Evolutionary conservation across 1,284 basidiomycete genomes (phyloP).

Genomic region (Ceratobasidium theobromae): DNA sequence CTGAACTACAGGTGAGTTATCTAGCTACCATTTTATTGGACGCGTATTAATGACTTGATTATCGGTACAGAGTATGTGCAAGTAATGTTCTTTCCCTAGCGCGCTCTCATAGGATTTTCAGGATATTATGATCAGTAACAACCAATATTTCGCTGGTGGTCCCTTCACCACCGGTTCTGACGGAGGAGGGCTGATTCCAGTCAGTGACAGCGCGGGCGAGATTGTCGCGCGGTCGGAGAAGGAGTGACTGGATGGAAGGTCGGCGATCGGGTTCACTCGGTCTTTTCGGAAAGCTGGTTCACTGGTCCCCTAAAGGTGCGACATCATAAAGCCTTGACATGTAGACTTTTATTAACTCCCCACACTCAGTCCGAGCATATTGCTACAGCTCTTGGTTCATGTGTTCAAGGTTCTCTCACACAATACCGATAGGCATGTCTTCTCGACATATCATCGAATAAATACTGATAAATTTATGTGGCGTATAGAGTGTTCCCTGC

Average conservation of each 20-base stretch:
- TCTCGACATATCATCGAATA: background rate
- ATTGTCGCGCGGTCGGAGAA: conserved; percentile 56
- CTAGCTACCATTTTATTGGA: background rate
- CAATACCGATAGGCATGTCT: background rate
- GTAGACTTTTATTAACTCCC: background rate
- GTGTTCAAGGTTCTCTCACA: background rate
- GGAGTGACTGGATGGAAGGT: conserved; percentile 54
- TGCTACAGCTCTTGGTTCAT: background rate
- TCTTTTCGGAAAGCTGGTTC: conserved; percentile 49
- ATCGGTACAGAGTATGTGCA: background rate
- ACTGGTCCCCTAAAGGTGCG: conserved; percentile 45
- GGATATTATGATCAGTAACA: background rate
- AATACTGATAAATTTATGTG: background rate
- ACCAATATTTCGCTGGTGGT: background rate
- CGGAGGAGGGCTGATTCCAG: conserved; percentile 45
- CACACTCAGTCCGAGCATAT: background rate
- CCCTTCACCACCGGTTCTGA: background rate
- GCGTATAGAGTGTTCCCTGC: conserved; percentile 37
- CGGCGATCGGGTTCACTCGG: conserved; percentile 59
- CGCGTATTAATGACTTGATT: too few species aligned
- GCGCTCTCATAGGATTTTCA: background rate
- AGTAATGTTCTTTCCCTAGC: background rate
- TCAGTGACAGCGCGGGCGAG: conserved; percentile 65
- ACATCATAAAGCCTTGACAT: background rate
- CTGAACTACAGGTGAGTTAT: background rate